Evolutionary conservation across 495 filamentous ascomycete species (phyloP).

Genomic region (Aspergillus conjunctus): DNA sequence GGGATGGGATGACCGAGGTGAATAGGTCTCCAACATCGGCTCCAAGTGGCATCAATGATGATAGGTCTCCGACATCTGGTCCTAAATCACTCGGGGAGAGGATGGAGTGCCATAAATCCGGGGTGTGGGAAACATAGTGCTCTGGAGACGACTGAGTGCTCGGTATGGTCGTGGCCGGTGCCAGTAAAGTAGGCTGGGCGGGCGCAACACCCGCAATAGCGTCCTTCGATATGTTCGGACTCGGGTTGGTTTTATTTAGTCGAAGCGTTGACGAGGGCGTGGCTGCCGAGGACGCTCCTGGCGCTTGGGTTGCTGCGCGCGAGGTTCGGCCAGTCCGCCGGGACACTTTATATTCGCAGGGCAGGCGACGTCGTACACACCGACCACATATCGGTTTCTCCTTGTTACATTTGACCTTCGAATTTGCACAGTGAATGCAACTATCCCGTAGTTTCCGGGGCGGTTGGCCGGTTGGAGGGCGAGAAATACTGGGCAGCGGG

Average conservation of each 20-base stretch:
- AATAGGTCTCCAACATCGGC: conserved; percentile 7
- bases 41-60: conserved; percentile 4
- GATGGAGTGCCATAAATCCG: conserved; percentile 10
- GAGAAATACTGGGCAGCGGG: background rate
- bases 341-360: conserved; percentile 57
- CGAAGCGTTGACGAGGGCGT: background rate
- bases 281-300: conserved; percentile 11
- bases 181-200: conserved; percentile 5
- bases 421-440: conserved; percentile 32
- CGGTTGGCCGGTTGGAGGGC: background rate
- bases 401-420: conserved; percentile 59
- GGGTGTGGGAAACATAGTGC: background rate
- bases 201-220: background rate
- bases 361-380: conserved; percentile 52
- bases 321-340: conserved; percentile 38
- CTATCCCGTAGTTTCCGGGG: conserved; percentile 30
- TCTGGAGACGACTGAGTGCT: conserved; percentile 2
- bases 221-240: background rate
- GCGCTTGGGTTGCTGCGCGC: background rate
- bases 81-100: background rate
- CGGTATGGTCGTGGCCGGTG: conserved; percentile 3
- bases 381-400: conserved; percentile 58
- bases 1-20: conserved; percentile 6
- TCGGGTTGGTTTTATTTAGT: background rate
- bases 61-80: conserved; percentile 4